Conservation (phyloP, 352 stramenopile species). For the Globisporangium canariense region DNA sequence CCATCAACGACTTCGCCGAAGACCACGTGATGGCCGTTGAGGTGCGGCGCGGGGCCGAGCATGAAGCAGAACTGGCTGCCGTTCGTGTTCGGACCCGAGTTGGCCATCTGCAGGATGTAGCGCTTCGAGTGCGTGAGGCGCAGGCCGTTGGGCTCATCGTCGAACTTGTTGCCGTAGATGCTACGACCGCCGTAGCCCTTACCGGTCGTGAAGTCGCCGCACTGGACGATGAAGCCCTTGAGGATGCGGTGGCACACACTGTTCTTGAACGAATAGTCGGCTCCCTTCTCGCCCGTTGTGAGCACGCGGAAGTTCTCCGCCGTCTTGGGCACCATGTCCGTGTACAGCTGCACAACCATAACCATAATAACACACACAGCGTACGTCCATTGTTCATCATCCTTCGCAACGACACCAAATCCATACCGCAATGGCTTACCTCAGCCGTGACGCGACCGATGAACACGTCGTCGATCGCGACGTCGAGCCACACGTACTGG, state of each 20-base stretch:
- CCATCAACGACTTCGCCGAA: conserved; percentile 85
- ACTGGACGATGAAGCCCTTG: conserved; percentile 98
- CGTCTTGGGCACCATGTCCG: conserved; percentile 96
- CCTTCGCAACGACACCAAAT: neutral
- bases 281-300: conserved; percentile 94
- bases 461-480: conserved; percentile 71
- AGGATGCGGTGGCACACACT: conserved; percentile 98
- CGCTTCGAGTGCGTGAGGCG: conserved; percentile 75
- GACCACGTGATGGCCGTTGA: conserved; percentile 83
- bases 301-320: conserved; percentile 97
- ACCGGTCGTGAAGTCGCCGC: conserved; percentile 92
- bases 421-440: conserved; percentile 19
- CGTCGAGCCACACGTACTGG: conserved; percentile 85
- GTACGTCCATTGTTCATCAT: neutral
- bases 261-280: conserved; percentile 95
- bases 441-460: conserved; percentile 74
- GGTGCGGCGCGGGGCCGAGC: conserved; percentile 58
- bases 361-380: neutral
- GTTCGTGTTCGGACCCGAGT: conserved; percentile 96
- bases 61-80: conserved; percentile 99
- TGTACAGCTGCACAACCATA: conserved; percentile 71
- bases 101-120: conserved; percentile 95
- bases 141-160: conserved; percentile 94
- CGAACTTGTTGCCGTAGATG: conserved; percentile 98
- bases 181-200: conserved; percentile 94